A percentile compares a stretch with the other conserved stretches of the same genome.
phyloP scores from a whole-genome alignment of 129 eudicot species.

The Lactuca saligna region DNA sequence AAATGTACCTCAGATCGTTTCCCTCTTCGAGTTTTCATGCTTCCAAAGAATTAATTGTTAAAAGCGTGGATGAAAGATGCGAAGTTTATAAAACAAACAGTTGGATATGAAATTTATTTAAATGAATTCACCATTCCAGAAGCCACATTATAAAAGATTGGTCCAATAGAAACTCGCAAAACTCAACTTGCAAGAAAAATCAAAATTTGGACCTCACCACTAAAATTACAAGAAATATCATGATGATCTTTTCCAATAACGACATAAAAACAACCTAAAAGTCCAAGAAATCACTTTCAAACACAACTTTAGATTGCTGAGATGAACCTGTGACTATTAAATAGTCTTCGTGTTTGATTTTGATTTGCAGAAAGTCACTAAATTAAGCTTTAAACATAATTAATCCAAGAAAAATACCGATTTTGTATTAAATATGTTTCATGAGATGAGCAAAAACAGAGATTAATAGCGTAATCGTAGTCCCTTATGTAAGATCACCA shows the following conservation, averaged over 20 bases:
- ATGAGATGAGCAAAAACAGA: background rate
- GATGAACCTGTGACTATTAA: conserved; percentile 11
- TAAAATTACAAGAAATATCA: conserved; percentile 27
- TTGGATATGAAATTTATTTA: conserved; percentile 9
- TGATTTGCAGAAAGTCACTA: conserved; percentile 9
- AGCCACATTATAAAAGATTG: conserved; percentile 22
- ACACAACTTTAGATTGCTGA: conserved; percentile 7
- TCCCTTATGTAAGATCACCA: conserved; percentile 12
- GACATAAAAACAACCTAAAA: conserved; percentile 13
- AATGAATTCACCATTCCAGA: background rate
- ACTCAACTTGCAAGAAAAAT: conserved; percentile 53
- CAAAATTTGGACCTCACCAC: conserved; percentile 54
- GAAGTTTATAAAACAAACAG: background rate
- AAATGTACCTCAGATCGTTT: conserved; percentile 68
- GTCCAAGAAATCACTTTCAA: conserved; percentile 18
- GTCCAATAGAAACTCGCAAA: conserved; percentile 42
- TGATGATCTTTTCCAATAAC: background rate
- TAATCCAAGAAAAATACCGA: background rate
- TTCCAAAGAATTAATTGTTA: conserved; percentile 7
- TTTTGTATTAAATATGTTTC: conserved; percentile 5
- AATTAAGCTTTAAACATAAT: background rate
- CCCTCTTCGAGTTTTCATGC: conserved; percentile 63
- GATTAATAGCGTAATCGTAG: conserved; percentile 3
- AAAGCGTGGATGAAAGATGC: conserved; percentile 8
- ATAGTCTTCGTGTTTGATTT: conserved; percentile 9